These are phyloP conservation scores for Pouteria glomerata DNA, from an alignment of 148 eudicot species.

Conservation along the genomic window DNA sequence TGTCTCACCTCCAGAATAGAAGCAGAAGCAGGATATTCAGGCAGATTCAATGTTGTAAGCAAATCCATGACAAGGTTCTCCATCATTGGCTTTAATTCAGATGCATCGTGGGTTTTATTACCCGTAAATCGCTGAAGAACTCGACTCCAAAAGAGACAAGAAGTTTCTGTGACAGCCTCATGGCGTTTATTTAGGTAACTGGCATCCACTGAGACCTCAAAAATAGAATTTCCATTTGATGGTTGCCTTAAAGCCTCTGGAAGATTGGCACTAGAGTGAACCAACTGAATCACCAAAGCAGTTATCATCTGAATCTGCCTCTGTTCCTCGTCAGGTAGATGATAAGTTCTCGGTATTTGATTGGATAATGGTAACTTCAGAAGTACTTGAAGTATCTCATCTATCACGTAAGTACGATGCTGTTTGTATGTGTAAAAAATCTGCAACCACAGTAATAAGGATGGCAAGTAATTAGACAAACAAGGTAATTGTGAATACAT, in stretches of 20 bases:
- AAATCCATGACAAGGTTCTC: constrained; percentile 87
- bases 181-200: constrained; percentile 57
- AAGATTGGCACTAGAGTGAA: constrained; percentile 84
- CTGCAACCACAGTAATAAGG: constrained; percentile 37
- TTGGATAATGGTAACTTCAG: constrained; percentile 78
- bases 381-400: constrained; percentile 78
- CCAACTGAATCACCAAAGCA: constrained; percentile 78
- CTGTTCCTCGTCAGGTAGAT: constrained; percentile 94
- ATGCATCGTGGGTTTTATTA: constrained; percentile 75
- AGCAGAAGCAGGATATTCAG: constrained; percentile 94
- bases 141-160: constrained; percentile 89
- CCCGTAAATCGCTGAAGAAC: constrained; percentile 79
- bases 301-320: constrained; percentile 88
- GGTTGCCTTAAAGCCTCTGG: constrained; percentile 72
- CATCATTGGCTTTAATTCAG: constrained; percentile 75
- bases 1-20: constrained; percentile 72
- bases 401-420: constrained; percentile 83
- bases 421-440: constrained; percentile 71
- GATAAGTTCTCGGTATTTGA: constrained; percentile 75
- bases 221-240: constrained; percentile 39
- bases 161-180: constrained; percentile 87
- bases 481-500: neutral
- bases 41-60: constrained; percentile 74
- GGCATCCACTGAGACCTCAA: constrained; percentile 56
- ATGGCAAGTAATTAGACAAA: constrained; percentile 13